Conservation (phyloP, 2,329 filamentous ascomycete species). For the Arthrinium puccinioides region DNA sequence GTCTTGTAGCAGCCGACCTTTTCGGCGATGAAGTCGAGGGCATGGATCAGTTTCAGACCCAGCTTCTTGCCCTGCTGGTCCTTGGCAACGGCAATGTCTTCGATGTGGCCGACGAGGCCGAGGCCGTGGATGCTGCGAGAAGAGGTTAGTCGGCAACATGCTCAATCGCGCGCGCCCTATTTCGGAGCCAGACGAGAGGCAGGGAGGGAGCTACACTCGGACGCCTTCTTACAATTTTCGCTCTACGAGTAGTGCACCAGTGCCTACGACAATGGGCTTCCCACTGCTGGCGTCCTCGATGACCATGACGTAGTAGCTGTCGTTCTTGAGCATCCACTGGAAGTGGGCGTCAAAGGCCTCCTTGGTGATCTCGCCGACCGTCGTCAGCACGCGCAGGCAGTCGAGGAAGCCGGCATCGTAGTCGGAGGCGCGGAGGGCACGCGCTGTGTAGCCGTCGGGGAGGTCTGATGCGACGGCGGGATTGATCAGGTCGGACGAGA, state of each 20-base stretch:
- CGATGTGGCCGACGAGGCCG: conserved; percentile 86
- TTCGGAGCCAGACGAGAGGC: not conserved
- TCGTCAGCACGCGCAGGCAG: conserved; percentile 84
- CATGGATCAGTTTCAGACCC: conserved; percentile 86
- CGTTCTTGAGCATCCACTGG: conserved; percentile 69
- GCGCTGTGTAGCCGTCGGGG: conserved; percentile 75
- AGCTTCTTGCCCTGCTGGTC: conserved; percentile 98
- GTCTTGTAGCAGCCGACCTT: conserved; percentile 95
- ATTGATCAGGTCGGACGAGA: conserved; percentile 70
- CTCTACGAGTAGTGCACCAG: conserved; percentile 85
- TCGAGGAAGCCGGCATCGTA: conserved; percentile 81
- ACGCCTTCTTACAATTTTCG: conserved; percentile 82
- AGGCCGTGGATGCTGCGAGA: conserved; percentile 64
- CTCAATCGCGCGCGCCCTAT: not conserved
- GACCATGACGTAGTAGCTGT: conserved; percentile 80
- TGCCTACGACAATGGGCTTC: conserved; percentile 69
- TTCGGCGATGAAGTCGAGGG: conserved; percentile 80
- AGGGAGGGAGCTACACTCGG: not conserved
- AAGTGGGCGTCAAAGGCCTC: conserved; percentile 72
- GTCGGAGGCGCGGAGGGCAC: conserved; percentile 71
- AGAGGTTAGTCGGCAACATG: conserved; percentile 8
- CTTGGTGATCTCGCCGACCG: conserved; percentile 78
- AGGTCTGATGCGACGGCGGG: conserved; percentile 64
- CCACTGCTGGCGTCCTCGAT: conserved; percentile 62
- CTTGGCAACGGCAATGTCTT: conserved; percentile 92